phyloP scores from a whole-genome alignment of 2,329 filamentous ascomycete genomes.

The Ceratocystis harringtonii region DNA sequence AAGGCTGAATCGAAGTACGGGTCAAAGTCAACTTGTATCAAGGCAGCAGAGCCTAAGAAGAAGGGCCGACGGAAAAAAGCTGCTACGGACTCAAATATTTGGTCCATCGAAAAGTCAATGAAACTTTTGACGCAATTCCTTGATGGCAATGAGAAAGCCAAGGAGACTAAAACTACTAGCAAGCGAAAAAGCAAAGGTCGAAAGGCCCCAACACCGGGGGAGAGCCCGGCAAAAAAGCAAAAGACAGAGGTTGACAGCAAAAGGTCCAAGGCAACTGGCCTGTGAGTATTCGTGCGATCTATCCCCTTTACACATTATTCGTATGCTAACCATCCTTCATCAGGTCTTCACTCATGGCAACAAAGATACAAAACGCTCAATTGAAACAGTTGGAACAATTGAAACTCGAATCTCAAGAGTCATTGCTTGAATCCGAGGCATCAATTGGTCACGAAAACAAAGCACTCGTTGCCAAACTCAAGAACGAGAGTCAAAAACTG shows the following conservation, averaged over 20 bases:
- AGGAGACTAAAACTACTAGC: no score
- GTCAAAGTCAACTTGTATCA: not conserved
- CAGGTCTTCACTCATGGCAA: conserved; percentile 7
- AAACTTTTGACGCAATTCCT: conserved; percentile 1
- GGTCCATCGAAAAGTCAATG: not conserved
- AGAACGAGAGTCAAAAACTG: conserved; percentile 12
- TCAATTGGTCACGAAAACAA: conserved; percentile 9
- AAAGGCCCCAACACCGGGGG: not conserved
- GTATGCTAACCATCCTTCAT: not conserved
- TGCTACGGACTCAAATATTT: not conserved
- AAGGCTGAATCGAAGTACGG: not conserved
- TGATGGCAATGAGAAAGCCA: not conserved
- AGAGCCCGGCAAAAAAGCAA: conserved; percentile 6
- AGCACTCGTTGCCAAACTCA: conserved; percentile 2
- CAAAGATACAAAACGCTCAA: conserved; percentile 9
- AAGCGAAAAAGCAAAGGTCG: not conserved
- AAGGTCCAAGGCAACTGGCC: not conserved
- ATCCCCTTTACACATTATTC: not conserved
- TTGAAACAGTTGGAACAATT: conserved; percentile 10
- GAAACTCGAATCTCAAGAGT: not conserved
- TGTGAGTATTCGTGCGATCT: conserved; percentile 1
- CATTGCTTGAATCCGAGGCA: conserved; percentile 6
- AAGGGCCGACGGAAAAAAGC: not conserved
- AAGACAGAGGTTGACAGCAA: not conserved
- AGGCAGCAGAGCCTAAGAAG: not conserved